Percentiles rank a stretch among this genome's conserved stretches.
These are phyloP conservation scores for Hibiscus trionum DNA, from an alignment of 345 rosid species.

Conservation along the genomic window DNA sequence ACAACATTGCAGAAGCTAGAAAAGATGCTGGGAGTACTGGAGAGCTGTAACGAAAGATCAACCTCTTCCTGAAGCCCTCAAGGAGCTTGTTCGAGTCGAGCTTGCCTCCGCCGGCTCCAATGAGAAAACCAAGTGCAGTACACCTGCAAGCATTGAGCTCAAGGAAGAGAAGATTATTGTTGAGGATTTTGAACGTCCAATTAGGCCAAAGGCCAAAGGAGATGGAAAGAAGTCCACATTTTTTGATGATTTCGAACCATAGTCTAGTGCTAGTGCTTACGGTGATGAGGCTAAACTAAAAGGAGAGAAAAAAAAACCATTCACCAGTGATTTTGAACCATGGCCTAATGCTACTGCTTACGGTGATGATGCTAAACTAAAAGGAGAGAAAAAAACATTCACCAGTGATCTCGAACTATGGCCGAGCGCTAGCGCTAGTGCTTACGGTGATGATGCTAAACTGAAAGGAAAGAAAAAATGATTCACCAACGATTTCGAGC, in stretches of 20 bases:
- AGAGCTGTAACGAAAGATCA: conserved; percentile 16
- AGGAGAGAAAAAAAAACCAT: neutral
- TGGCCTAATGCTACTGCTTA: conserved; percentile 1
- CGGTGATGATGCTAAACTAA: neutral
- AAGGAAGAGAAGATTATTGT: neutral
- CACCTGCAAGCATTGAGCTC: neutral
- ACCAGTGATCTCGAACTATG: too few relatives aligned
- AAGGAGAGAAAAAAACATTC: too few relatives aligned
- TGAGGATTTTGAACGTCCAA: neutral
- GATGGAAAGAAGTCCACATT: neutral
- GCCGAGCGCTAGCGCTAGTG: too few relatives aligned
- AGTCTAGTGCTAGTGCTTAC: neutral
- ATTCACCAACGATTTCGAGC: too few relatives aligned
- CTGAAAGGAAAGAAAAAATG: too few relatives aligned
- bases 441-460: too few relatives aligned
- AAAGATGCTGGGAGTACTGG: conserved; percentile 30
- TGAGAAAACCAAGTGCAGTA: neutral
- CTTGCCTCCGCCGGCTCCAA: neutral
- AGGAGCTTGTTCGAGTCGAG: conserved; percentile 4
- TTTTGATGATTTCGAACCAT: conserved; percentile 3
- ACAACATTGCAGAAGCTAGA: conserved; percentile 8
- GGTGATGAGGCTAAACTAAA: neutral
- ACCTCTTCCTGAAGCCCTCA: conserved; percentile 18
- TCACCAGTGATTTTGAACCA: conserved; percentile 1
- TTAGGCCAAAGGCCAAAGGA: neutral